Base-by-base conservation (phyloP, 1,284 basidiomycete species). In the Heliocybe sulcata region DNA sequence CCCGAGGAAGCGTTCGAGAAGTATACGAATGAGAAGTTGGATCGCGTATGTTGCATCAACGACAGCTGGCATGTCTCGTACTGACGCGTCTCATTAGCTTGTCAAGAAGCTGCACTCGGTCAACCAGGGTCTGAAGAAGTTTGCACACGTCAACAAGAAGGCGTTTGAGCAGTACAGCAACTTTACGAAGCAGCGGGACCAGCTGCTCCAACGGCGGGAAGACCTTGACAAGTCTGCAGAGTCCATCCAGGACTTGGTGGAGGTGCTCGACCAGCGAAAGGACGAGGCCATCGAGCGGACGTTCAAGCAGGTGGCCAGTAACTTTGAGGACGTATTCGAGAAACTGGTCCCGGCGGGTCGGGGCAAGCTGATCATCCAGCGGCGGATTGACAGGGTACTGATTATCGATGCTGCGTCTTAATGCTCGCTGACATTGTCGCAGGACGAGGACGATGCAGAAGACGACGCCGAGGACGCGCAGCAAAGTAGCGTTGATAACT, bases 81-180 rank as follows among this genome's bases (percentile, higher is more conserved):
- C 52, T 52, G 6, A 35, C 56, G 23, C 53, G 27, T 45, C 54
- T 57, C 53, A 56, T 19, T 63, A 96, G 92, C 79, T 99, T 35
- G 82, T 96, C 62, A 95, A 92, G 73, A 90, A 88, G 60, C 79
- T 99, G 35, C 94, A 97, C 65, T 80, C 81, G 23, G 87, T 94
- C 60, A 95, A 98, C 64, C 94, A 98, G 63, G 83, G 84, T 27
- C 76, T 99, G 59, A 98, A 96, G 70, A 95, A 95, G 70, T 99
- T 94, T 64, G 89, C 93, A 0, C 95, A 98, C 66, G 96, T 99
- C 61, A 99, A 99, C 79, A 99, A 99, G 77, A 98, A 98, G 70
- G 97, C 96, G 1, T 96, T 98, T 65, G 97, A 99, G 70, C 94
- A 98, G 70, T 98, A 97, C 76, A 92, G 83, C 70, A 95, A 92